Percentiles rank a stretch among this genome's conserved stretches.
These are phyloP conservation scores for Aureobasidium pullulans DNA, from an alignment of 2,329 filamentous ascomycete species.

Conservation along the genomic window DNA sequence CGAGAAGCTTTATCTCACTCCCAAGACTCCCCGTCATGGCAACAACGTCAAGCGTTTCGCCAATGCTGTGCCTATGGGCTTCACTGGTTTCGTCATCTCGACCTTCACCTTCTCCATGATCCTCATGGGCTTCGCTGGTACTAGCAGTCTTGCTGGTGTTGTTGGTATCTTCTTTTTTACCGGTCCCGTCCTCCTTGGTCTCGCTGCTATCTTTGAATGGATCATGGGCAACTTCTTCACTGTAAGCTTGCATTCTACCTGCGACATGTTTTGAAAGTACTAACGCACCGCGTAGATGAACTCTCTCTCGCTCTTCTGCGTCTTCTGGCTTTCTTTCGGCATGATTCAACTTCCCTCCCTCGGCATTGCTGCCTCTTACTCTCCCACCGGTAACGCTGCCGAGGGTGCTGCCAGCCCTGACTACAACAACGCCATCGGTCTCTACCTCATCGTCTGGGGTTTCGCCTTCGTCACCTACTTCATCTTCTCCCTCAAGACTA, in stretches of 20 bases:
- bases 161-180: conserved; percentile 35
- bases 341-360: conserved; percentile 45
- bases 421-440: conserved; percentile 43
- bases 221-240: conserved; percentile 45
- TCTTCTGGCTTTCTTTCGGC: conserved; percentile 49
- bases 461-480: conserved; percentile 47
- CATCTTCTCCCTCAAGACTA: conserved; percentile 45
- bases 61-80: conserved; percentile 25
- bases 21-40: conserved; percentile 21
- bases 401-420: conserved; percentile 37
- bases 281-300: conserved; percentile 33
- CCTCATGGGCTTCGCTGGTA: conserved; percentile 34
- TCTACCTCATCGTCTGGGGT: conserved; percentile 48
- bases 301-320: conserved; percentile 45
- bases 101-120: conserved; percentile 35
- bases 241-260: background rate
- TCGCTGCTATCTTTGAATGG: conserved; percentile 47
- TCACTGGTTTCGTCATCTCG: conserved; percentile 31
- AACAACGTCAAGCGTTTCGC: conserved; percentile 21
- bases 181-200: conserved; percentile 41
- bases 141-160: conserved; percentile 29
- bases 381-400: conserved; percentile 34
- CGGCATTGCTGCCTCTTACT: conserved; percentile 39
- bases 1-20: conserved; percentile 23
- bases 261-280: background rate